Conservation (phyloP, 1,284 basidiomycete genomes). For the Microbotryomycetes sp. region DNA sequence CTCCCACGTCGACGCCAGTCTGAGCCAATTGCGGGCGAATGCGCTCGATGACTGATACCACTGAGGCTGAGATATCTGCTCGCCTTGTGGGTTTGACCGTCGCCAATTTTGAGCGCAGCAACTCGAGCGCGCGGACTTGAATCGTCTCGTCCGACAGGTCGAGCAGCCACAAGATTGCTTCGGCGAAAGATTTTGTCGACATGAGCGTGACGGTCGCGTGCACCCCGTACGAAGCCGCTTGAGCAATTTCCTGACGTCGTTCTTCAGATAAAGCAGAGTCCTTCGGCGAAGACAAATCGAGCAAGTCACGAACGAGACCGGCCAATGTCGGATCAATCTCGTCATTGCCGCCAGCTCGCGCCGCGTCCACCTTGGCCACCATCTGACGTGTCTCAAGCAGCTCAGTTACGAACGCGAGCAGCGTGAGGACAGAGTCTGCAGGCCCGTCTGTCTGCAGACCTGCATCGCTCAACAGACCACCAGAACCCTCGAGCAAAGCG, state of each 20-base stretch:
- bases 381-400: slow-evolving; percentile 30
- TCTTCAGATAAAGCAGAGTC: slow-evolving; percentile 5
- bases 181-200: slow-evolving; percentile 55
- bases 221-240: slow-evolving; percentile 37
- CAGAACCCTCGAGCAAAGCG: slow-evolving; percentile 50
- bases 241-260: slow-evolving; percentile 19
- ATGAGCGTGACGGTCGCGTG: slow-evolving; percentile 41
- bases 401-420: slow-evolving; percentile 23
- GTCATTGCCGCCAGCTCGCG: slow-evolving; percentile 15
- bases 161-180: slow-evolving; percentile 38
- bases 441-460: not conserved
- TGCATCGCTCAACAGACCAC: not conserved
- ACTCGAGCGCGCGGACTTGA: slow-evolving; percentile 40
- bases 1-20: slow-evolving; percentile 38
- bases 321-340: slow-evolving; percentile 23
- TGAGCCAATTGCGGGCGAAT: slow-evolving; percentile 51
- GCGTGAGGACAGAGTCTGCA: slow-evolving; percentile 1
- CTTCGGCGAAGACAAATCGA: slow-evolving; percentile 11
- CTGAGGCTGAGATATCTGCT: slow-evolving; percentile 47
- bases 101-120: slow-evolving; percentile 59
- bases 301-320: slow-evolving; percentile 23
- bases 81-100: slow-evolving; percentile 57
- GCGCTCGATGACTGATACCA: slow-evolving; percentile 50
- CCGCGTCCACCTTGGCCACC: slow-evolving; percentile 28
- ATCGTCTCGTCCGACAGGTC: slow-evolving; percentile 25